A percentile compares a stretch with the other conserved stretches of the same genome.
Evolutionary conservation across 345 rosid species (phyloP).

Genomic region (Mallotus nudiflorus): DNA sequence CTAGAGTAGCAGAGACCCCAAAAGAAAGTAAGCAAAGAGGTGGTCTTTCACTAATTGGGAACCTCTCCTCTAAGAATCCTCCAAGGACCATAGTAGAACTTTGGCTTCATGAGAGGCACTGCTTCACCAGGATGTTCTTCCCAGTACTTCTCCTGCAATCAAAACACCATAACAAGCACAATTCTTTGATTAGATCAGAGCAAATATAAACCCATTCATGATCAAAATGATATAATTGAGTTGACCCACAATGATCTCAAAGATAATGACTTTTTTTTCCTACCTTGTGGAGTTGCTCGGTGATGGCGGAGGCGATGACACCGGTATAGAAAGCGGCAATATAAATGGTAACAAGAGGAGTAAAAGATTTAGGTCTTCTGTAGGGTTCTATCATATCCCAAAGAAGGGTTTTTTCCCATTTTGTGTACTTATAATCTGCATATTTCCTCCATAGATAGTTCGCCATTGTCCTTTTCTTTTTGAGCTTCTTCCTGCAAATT

Average conservation of each 20-base stretch:
- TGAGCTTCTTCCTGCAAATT: no score
- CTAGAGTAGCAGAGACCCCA: neutral
- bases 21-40: neutral
- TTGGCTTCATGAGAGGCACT: constrained; percentile 80
- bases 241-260: no score
- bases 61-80: constrained; percentile 68
- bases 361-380: constrained; percentile 80
- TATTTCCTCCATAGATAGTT: constrained; percentile 88
- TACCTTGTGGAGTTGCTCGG: constrained; percentile 90
- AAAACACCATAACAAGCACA: constrained; percentile 23
- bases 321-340: constrained; percentile 89
- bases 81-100: constrained; percentile 84
- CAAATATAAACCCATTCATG: no score
- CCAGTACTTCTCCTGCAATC: constrained; percentile 88
- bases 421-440: constrained; percentile 66
- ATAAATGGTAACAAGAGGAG: constrained; percentile 61
- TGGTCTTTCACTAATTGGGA: constrained; percentile 10
- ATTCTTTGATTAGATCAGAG: constrained; percentile 5
- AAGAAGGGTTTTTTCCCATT: constrained; percentile 69
- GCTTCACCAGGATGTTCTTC: constrained; percentile 87
- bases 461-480: constrained; percentile 30
- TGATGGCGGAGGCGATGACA: constrained; percentile 73
- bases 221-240: no score
- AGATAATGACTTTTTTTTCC: no score
- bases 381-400: constrained; percentile 93